These are phyloP conservation scores for Saitoella complicata DNA, from an alignment of 805 yeast species.

Conservation along the genomic window DNA sequence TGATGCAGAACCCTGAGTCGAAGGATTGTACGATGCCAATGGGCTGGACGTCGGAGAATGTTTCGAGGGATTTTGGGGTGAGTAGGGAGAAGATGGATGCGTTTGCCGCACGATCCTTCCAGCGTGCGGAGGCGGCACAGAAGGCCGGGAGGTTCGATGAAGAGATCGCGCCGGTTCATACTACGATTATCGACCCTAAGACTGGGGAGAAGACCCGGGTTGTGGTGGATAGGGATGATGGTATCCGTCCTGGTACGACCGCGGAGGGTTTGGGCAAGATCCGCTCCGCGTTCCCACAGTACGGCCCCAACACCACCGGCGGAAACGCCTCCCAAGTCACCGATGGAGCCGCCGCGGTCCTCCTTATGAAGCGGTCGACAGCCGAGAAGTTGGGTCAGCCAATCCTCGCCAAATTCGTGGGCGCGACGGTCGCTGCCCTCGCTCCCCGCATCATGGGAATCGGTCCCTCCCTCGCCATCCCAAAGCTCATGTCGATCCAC, in stretches of 20 bases:
- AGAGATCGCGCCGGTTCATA: slow-evolving; percentile 52
- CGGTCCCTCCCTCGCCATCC: slow-evolving; percentile 76
- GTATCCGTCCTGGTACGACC: slow-evolving; percentile 17
- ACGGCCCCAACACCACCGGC: slow-evolving; percentile 70
- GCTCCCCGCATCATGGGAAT: slow-evolving; percentile 72
- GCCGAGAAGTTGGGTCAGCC: slow-evolving; percentile 56
- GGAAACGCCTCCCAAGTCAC: slow-evolving; percentile 80
- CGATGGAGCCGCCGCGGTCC: slow-evolving; percentile 81
- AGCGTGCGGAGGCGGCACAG: slow-evolving; percentile 52
- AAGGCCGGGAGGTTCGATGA: slow-evolving; percentile 45
- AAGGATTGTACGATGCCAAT: slow-evolving; percentile 65
- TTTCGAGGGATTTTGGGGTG: slow-evolving; percentile 41
- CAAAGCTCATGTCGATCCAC: slow-evolving; percentile 71
- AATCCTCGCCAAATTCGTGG: slow-evolving; percentile 62
- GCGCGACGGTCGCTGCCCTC: slow-evolving; percentile 88
- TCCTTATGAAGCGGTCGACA: slow-evolving; percentile 57
- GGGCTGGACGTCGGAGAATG: slow-evolving; percentile 79
- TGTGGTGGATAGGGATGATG: slow-evolving; percentile 18
- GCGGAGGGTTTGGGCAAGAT: slow-evolving; percentile 18
- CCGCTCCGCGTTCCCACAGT: slow-evolving; percentile 32
- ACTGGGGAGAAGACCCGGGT: not conserved
- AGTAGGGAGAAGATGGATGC: slow-evolving; percentile 51
- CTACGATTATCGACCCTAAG: not conserved
- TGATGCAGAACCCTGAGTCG: slow-evolving; percentile 23
- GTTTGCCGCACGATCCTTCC: slow-evolving; percentile 62